Base-by-base conservation (phyloP, 2,329 filamentous ascomycete species). In the Fusarium sarcochroum region DNA sequence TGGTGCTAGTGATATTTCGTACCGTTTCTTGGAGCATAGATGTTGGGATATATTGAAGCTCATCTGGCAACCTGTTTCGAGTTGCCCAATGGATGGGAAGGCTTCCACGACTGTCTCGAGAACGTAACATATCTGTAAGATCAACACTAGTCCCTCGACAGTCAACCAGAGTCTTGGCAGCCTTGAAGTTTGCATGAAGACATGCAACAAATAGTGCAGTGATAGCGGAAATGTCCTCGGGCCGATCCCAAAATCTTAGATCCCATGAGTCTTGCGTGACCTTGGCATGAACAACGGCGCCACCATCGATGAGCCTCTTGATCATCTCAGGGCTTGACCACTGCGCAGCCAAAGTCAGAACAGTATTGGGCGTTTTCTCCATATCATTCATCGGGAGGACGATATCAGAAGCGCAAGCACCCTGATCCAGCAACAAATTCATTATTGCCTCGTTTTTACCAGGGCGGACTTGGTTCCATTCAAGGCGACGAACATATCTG, bases 241-340 rank as follows among this genome's bases (percentile, higher is more conserved):
- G 23, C 7, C 3, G 23, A 23, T 23, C 6, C 3, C 7, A 23
- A 23, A 23, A 7, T 23, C 23, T 7, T 7, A 23, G 23, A 4
- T 23, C 7, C 20, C 6, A 41, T 7, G 13, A 11, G 4, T 2
- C 10, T 15, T 20, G n/a, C n/a, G 6, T 1, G 6, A 58, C 18
- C 7, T 40, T 54, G 2, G 40, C 4, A 32, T 45, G 10, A 1
- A 54, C 17, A 8, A 38, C 10, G 1, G 55, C 55, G 5, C 48
- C 38, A 7, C 7, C 9, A 11, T 53, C 15, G 11, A 45, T 44
- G 15, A 58, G 55, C 9, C 55, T 54, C n/a, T 58, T 38, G 17
- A 54, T 20, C 5, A 58, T 20, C 3, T 34, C 18, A 32, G 48
- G 34, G 7, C 55, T 23, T 54, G 48, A 32, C 48, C 48, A 54